Conservation (phyloP, 2,329 filamentous ascomycete species). For the Cladosporium cucumerinum region DNA sequence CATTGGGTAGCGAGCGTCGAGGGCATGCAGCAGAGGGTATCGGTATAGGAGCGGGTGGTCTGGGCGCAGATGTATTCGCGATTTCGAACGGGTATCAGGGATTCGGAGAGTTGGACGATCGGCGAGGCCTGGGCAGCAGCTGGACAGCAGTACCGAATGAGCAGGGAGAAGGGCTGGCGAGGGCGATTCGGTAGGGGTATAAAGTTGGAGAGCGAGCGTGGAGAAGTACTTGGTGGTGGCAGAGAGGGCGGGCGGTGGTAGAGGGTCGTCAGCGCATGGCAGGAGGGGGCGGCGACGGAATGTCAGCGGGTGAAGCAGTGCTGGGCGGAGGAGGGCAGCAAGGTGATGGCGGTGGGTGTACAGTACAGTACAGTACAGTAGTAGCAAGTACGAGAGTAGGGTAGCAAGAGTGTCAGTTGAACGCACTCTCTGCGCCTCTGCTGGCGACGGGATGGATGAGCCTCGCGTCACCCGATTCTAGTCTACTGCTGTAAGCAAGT, state of each 20-base stretch:
- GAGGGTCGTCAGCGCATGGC: neutral
- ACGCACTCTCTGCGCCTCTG: neutral
- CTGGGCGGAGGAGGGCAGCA: neutral
- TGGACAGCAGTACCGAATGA: neutral
- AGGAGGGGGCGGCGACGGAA: neutral
- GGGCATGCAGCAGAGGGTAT: neutral
- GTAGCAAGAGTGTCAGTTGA: neutral
- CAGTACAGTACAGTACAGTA: neutral
- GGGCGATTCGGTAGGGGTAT: neutral
- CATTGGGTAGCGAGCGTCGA: slow-evolving; percentile 5
- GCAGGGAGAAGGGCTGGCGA: neutral
- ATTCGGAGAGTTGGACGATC: neutral
- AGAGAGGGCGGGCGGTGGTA: neutral
- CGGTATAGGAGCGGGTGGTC: neutral
- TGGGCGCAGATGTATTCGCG: slow-evolving; percentile 1
- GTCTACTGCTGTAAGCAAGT: neutral
- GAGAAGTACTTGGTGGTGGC: neutral
- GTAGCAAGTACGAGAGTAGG: neutral
- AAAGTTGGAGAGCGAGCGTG: neutral
- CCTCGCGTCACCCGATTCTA: neutral
- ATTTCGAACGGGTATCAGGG: neutral
- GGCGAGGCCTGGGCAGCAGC: neutral
- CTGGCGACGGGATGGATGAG: neutral
- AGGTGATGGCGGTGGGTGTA: neutral
- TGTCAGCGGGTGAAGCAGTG: neutral